Evolutionary conservation across 1,284 basidiomycete species (phyloP), one percentile per base, ranked within the genome.

Genomic region (Coniferiporia weirii): DNA sequence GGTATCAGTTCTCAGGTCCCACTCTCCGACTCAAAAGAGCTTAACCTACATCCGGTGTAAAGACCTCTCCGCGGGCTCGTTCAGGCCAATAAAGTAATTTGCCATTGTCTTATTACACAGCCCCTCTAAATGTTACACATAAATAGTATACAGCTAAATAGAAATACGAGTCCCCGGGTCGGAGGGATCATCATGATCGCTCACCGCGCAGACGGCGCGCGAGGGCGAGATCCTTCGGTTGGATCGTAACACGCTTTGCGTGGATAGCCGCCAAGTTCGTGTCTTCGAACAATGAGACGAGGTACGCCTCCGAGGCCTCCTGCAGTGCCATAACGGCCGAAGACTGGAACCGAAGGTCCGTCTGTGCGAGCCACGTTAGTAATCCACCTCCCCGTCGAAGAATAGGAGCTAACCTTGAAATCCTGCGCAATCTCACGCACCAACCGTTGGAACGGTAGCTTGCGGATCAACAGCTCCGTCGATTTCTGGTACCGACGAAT

Each of bases 401-500:
- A 46, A 48, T 10, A 5, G n/a, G 0, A 57, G 43, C 60, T 5
- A 15, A 64, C 71, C 70, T 75, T 81, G 74, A 81, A 80, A 71
- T 81, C 79, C 73, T 82, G 79, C 60, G 81, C 80, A 66, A 83
- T 79, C 71, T 87, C 82, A 71, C 83, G 68, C 4, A 64, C 69
- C 49, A 89, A 81, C 66, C 86, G 81, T 71, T 89, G 86, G 83
- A 89, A 89, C 64, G 87, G 87, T 62, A 89, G 79, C 77, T 89
- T 89, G 70, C 87, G 79, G 74, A 89, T 89, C 66, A 89, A 76
- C 63, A 89, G 80, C 75, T 89, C 87, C 60, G 90, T 87, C 65
- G 87, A 87, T 78, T 87, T 89, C 73, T 92, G 90, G 81, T 91
- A 92, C 64, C 87, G 80, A 72, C 89, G 80, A 69, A 92, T 92